A percentile compares a stretch with the other conserved stretches of the same genome.
phyloP scores from a whole-genome alignment of 1,139 yeast species.

The Geotrichum klebahnii region DNA sequence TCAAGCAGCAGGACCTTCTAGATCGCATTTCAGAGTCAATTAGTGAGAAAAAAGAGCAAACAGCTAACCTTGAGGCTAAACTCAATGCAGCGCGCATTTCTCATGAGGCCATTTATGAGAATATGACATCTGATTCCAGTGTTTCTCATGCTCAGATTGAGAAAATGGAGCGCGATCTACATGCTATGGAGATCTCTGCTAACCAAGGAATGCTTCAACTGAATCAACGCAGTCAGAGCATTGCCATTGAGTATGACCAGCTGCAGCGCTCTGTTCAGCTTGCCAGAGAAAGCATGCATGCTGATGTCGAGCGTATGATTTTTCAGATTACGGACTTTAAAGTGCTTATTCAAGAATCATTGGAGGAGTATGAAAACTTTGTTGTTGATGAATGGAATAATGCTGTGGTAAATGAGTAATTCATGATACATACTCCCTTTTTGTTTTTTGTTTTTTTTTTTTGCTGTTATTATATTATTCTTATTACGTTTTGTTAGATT shows the following conservation, averaged over 20 bases:
- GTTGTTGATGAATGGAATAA: conserved; percentile 42
- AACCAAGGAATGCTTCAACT: conserved; percentile 54
- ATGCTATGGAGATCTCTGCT: conserved; percentile 49
- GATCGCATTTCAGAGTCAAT: conserved; percentile 55
- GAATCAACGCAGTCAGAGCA: conserved; percentile 55
- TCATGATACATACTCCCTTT: not conserved
- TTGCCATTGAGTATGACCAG: conserved; percentile 54
- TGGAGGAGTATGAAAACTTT: conserved; percentile 53
- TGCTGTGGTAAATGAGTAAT: conserved; percentile 8
- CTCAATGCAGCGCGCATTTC: conserved; percentile 52
- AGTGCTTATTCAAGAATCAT: conserved; percentile 55
- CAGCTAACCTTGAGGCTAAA: conserved; percentile 58
- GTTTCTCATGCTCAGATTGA: conserved; percentile 63
- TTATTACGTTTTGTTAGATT: not conserved
- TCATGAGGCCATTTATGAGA: conserved; percentile 56
- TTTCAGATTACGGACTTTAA: conserved; percentile 61
- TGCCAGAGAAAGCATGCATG: conserved; percentile 49
- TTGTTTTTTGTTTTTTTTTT: not conserved
- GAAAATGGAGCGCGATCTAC: conserved; percentile 58
- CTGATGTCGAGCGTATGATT: conserved; percentile 54
- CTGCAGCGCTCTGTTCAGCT: conserved; percentile 47
- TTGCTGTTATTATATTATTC: not conserved
- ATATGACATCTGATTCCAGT: conserved; percentile 53
- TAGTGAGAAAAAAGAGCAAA: conserved; percentile 53
- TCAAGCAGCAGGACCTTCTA: conserved; percentile 55